phyloP scores from a whole-genome alignment of 2,329 filamentous ascomycete genomes.

The Nigrospora sphaerica region DNA sequence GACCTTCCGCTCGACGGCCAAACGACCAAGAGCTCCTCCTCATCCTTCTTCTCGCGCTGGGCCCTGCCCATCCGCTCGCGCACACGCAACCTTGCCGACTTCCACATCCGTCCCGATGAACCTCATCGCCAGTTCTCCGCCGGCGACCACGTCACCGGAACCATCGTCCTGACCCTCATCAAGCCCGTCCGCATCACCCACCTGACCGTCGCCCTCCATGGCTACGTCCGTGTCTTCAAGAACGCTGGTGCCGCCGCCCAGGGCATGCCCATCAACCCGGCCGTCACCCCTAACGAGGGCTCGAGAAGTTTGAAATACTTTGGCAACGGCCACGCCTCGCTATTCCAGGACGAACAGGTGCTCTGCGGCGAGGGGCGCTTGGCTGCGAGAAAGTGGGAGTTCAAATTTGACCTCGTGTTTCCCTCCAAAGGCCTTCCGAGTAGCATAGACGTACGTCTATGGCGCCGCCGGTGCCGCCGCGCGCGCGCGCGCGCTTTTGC shows the following conservation, averaged over 20 bases:
- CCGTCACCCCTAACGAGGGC: constrained; percentile 29
- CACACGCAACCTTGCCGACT: constrained; percentile 65
- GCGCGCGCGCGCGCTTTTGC: background rate
- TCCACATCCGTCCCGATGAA: constrained; percentile 69
- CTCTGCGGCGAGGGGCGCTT: constrained; percentile 72
- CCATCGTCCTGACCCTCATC: constrained; percentile 64
- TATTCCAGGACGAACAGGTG: constrained; percentile 78
- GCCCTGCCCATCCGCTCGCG: constrained; percentile 43
- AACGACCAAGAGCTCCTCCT: constrained; percentile 31
- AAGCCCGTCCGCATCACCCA: constrained; percentile 75
- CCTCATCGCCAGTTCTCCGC: constrained; percentile 71
- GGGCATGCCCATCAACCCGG: constrained; percentile 32
- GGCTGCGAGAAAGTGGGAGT: constrained; percentile 69
- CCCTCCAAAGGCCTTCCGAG: constrained; percentile 68
- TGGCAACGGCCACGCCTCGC: constrained; percentile 69
- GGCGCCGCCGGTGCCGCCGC: too few relatives aligned
- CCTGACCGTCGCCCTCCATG: constrained; percentile 69
- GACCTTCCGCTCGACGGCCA: constrained; percentile 29
- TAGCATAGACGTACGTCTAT: constrained; percentile 77
- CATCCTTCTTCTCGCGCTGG: constrained; percentile 46
- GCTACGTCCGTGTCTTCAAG: constrained; percentile 74
- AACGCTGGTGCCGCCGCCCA: constrained; percentile 51
- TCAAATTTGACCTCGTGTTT: constrained; percentile 69
- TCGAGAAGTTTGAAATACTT: constrained; percentile 48
- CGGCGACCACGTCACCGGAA: constrained; percentile 67